Evolutionary conservation across 176 grass and related monocot species (phyloP).

Genomic region (Oropetium thomaeum): DNA sequence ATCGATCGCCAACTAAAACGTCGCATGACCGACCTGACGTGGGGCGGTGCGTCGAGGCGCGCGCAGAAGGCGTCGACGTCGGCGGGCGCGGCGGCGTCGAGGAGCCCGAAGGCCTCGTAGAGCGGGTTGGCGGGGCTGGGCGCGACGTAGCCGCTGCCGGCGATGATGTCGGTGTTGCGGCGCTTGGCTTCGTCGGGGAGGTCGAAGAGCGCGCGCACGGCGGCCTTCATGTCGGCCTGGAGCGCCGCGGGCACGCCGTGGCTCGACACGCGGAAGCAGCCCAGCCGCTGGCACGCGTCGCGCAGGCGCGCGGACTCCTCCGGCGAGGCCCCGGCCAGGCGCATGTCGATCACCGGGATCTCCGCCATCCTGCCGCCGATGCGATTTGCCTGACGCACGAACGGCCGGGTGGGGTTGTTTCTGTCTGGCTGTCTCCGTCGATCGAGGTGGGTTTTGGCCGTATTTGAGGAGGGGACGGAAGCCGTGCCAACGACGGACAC

Average conservation of each 20-base stretch:
- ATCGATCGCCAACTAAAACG: neutral
- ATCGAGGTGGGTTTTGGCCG: neutral
- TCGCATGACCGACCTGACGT: conserved; percentile 20
- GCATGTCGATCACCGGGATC: conserved; percentile 48
- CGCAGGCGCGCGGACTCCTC: conserved; percentile 34
- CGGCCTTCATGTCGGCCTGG: conserved; percentile 73
- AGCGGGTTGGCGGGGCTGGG: conserved; percentile 59
- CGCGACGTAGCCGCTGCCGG: conserved; percentile 63
- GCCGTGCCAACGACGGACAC: neutral
- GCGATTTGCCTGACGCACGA: neutral
- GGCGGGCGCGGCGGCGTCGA: conserved; percentile 41
- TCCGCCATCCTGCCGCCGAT: conserved; percentile 3
- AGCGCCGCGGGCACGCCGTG: conserved; percentile 51
- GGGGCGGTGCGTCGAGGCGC: conserved; percentile 49
- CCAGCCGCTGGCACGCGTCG: conserved; percentile 36
- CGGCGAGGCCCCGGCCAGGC: conserved; percentile 22
- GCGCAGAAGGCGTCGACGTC: conserved; percentile 73
- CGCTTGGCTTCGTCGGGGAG: conserved; percentile 74
- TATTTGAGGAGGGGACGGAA: conserved; percentile 1
- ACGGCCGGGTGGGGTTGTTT: neutral
- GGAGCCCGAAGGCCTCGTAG: conserved; percentile 70
- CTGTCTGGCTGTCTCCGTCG: too few relatives aligned
- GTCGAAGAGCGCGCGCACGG: conserved; percentile 65
- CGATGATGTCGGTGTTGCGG: conserved; percentile 57
- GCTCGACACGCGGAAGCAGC: conserved; percentile 63